phyloP scores from a whole-genome alignment of 257 asterid genomes.

The Solanum phureja region DNA sequence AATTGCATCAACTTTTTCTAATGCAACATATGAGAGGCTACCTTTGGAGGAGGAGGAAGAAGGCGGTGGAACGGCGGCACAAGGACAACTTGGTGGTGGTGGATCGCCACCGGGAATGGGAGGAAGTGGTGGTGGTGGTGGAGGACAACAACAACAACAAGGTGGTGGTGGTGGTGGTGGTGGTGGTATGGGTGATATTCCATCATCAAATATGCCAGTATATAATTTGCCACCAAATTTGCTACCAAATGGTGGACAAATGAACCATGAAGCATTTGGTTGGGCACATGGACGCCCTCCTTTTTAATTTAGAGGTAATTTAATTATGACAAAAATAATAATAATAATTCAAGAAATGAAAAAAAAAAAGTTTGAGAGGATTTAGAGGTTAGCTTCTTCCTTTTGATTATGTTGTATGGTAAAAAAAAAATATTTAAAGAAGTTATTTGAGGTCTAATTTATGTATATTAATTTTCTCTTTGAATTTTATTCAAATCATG shows the following conservation, averaged over 20 bases:
- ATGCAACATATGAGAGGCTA: constrained; percentile 57
- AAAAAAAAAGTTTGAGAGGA: not conserved
- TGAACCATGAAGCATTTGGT: constrained; percentile 39
- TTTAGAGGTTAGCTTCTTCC: not conserved
- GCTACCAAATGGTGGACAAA: constrained; percentile 33
- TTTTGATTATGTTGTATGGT: not conserved
- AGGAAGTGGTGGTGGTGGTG: constrained; percentile 20
- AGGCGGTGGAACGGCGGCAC: constrained; percentile 3
- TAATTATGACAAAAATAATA: not conserved
- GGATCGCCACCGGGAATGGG: constrained; percentile 25
- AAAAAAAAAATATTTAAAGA: not conserved
- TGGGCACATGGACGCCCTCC: constrained; percentile 55
- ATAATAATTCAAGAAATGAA: not conserved
- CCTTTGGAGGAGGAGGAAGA: constrained; percentile 56
- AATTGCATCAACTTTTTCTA: constrained; percentile 53
- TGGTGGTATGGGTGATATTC: constrained; percentile 28
- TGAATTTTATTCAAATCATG: not conserved
- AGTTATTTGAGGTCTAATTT: not conserved
- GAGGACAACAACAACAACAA: constrained; percentile 5
- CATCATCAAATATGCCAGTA: constrained; percentile 15
- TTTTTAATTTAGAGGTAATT: constrained; percentile 21
- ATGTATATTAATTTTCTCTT: constrained; percentile 4
- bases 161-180: not conserved
- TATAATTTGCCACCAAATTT: constrained; percentile 28
- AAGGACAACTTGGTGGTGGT: constrained; percentile 13